Base-by-base conservation (phyloP, 2,329 filamentous ascomycete genomes). In the Trichoderma koningii region DNA sequence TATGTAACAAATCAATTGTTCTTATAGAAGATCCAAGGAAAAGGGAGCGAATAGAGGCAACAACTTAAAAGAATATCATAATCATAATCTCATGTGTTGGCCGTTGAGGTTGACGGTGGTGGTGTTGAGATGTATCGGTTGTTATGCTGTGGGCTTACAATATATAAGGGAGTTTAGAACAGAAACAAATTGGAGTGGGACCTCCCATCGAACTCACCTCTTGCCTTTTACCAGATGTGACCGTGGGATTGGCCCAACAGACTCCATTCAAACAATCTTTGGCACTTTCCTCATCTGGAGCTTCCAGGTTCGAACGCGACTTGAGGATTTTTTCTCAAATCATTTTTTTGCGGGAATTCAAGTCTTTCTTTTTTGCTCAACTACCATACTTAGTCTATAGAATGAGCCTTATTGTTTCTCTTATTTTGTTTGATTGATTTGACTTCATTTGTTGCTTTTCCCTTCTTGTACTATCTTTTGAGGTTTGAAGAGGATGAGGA, bases 171-270 rank as follows among this genome's bases (percentile, higher is more conserved):
- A 12, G 26, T 21, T n/a, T 53, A 55, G 50, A 15, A 1, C 3
- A 1, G 3, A 1, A 1, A 19, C 34, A 23, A 1, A 30, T 30
- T 83, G 85, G 86, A 87, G 86, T 87, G 86, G 84, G 85, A 88
- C 85, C 85, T 83, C 78, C 85, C 87, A 88, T 82, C 81, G 86
- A 88, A 89, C 85, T 86, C 85, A 87, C 86, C 86, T 87, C 86
- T 89, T 89, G 86, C 86, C 86, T 88, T 89, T 89, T 89, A 89
- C 87, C 87, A 89, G 87, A 89, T 87, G 87, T 88, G 86, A 86
- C 87, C 86, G 86, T 88, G 86, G 85, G 72, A 75, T 74, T 77
- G 77, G 81, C 80, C 80, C 80, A 82, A 73, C 71, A 79, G 75
- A 82, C 80, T 82, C 80, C 81, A 77, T 77, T 82, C 77, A 71